Evolutionary conservation across 2,329 filamentous ascomycete genomes (phyloP).

Genomic region (Alternaria atra): DNA sequence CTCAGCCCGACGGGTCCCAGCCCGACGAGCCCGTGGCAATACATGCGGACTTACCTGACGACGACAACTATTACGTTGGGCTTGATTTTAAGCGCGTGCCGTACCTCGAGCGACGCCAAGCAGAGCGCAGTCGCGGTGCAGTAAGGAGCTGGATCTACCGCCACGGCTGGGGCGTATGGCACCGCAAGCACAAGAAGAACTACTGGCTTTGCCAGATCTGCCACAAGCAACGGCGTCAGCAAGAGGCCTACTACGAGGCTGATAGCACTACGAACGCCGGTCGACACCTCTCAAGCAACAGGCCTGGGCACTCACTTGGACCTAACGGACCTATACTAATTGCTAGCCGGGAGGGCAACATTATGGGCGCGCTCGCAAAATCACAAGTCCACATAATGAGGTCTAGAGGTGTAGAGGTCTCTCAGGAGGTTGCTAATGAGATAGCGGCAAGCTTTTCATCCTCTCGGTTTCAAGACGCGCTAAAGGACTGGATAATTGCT

Average conservation of each 20-base stretch:
- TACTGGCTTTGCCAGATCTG: conserved; percentile 11
- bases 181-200: conserved; percentile 8
- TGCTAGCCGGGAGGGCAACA: conserved; percentile 11
- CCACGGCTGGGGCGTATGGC: not conserved
- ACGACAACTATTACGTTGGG: not conserved
- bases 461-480: no score
- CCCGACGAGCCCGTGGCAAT: not conserved
- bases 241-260: conserved; percentile 1
- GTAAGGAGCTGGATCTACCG: no score
- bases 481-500: no score
- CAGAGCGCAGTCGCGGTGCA: conserved; percentile 3
- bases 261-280: not conserved
- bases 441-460: no score
- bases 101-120: conserved; percentile 13
- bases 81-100: conserved; percentile 16
- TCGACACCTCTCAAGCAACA: not conserved
- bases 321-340: conserved; percentile 4
- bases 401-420: conserved; percentile 12
- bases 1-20: no score
- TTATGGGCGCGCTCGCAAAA: conserved; percentile 14
- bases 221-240: not conserved
- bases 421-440: conserved; percentile 10
- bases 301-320: conserved; percentile 2
- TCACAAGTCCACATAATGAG: conserved; percentile 14
- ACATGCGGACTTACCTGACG: not conserved